Evolutionary conservation across 2,329 filamentous ascomycete genomes (phyloP).

Genomic region (Lachnellula arida): DNA sequence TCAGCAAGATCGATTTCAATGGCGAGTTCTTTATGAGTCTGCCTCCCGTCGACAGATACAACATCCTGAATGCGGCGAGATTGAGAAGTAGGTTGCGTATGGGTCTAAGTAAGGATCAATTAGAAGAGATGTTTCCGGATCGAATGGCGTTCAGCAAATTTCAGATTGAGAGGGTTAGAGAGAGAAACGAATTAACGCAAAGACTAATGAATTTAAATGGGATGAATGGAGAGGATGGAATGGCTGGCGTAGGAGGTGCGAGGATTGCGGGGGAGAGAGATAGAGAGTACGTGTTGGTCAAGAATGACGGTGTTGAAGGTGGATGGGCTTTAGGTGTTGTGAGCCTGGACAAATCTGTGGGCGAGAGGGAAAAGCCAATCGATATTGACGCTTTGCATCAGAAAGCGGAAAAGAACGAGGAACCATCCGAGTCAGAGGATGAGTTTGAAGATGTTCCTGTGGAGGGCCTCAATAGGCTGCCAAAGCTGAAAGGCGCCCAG

Average conservation of each 20-base stretch:
- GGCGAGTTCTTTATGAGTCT: slow-evolving; percentile 91
- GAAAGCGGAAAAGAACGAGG: slow-evolving; percentile 50
- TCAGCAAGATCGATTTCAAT: slow-evolving; percentile 97
- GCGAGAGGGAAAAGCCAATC: slow-evolving; percentile 80
- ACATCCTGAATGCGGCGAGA: slow-evolving; percentile 91
- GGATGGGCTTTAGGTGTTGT: slow-evolving; percentile 96
- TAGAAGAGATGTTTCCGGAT: slow-evolving; percentile 95
- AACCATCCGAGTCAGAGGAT: slow-evolving; percentile 64
- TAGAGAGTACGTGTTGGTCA: slow-evolving; percentile 91
- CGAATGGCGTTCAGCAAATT: slow-evolving; percentile 96
- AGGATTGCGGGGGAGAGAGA: slow-evolving; percentile 81
- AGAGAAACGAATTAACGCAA: slow-evolving; percentile 92
- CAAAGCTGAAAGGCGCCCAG: slow-evolving; percentile 20
- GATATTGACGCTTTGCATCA: slow-evolving; percentile 72
- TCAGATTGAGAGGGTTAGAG: slow-evolving; percentile 88
- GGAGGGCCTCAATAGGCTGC: slow-evolving; percentile 33
- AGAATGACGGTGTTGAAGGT: slow-evolving; percentile 90
- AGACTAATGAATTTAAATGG: slow-evolving; percentile 91
- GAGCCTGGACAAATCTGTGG: slow-evolving; percentile 74
- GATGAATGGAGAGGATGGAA: slow-evolving; percentile 73
- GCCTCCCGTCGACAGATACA: slow-evolving; percentile 87
- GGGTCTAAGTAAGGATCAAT: slow-evolving; percentile 93
- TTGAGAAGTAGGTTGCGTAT: slow-evolving; percentile 84
- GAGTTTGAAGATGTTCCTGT: slow-evolving; percentile 35
- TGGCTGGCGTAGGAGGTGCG: slow-evolving; percentile 54